Evolutionary conservation across 805 yeast species (phyloP).

Genomic region (Metschnikowia proteae): DNA sequence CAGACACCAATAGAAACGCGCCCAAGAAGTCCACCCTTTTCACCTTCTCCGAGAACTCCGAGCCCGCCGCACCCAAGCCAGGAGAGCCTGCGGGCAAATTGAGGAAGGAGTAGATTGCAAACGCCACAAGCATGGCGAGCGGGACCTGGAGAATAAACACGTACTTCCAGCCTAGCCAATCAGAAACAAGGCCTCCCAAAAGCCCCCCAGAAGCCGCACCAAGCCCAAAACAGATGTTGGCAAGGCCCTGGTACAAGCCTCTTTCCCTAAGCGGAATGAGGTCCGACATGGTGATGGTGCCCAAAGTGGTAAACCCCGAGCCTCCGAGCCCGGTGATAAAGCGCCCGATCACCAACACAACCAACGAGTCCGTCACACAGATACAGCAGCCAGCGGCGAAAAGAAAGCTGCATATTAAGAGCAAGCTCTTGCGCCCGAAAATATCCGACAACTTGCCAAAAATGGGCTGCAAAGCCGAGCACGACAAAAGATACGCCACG

Average conservation of each 20-base stretch:
- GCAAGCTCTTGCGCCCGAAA: conserved; percentile 57
- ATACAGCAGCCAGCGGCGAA: conserved; percentile 55
- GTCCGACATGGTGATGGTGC: conserved; percentile 75
- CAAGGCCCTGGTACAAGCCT: conserved; percentile 79
- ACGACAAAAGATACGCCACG: conserved; percentile 61
- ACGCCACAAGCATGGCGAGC: conserved; percentile 39
- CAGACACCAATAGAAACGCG: conserved; percentile 45
- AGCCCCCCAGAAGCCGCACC: conserved; percentile 54
- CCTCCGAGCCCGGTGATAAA: conserved; percentile 86
- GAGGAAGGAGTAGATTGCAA: conserved; percentile 36
- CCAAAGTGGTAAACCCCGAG: conserved; percentile 77
- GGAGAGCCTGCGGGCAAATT: conserved; percentile 53
- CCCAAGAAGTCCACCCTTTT: conserved; percentile 41
- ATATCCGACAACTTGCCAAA: conserved; percentile 70
- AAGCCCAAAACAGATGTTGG: conserved; percentile 68
- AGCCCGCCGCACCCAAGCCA: conserved; percentile 50
- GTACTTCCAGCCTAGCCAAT: conserved; percentile 49
- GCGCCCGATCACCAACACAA: conserved; percentile 52
- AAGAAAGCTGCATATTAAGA: conserved; percentile 49
- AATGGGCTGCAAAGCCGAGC: conserved; percentile 71
- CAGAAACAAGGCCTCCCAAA: conserved; percentile 53
- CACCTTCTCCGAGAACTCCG: conserved; percentile 45
- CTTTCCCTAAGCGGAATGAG: conserved; percentile 71
- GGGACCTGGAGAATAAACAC: conserved; percentile 42
- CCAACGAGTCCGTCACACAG: conserved; percentile 50